phyloP scores from a whole-genome alignment of 2,329 filamentous ascomycete species.

The Phialemonium atrogriseum region DNA sequence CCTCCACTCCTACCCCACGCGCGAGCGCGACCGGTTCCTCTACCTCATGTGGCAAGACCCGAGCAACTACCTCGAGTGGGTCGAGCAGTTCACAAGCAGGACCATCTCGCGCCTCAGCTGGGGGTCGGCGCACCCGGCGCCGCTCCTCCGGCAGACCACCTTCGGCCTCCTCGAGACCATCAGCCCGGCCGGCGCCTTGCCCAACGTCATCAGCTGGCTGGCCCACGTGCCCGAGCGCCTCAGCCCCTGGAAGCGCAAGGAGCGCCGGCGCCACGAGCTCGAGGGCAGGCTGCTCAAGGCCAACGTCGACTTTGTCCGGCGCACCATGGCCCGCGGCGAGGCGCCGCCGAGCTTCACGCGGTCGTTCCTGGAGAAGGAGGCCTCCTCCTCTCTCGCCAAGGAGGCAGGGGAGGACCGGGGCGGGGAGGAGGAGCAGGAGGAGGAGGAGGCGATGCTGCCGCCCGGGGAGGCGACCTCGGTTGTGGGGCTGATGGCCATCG shows the following conservation, averaged over 20 bases:
- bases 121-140: conserved; percentile 32
- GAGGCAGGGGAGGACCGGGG: too few species aligned
- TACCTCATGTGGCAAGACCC: conserved; percentile 30
- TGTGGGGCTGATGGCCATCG: conserved; percentile 39
- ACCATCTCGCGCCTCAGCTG: conserved; percentile 37
- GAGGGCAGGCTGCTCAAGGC: conserved; percentile 29
- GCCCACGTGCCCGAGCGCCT: conserved; percentile 27
- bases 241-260: conserved; percentile 37
- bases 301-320: conserved; percentile 27
- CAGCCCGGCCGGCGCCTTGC: conserved; percentile 33
- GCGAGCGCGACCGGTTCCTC: conserved; percentile 37
- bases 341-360: conserved; percentile 32
- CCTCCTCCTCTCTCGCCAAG: too few species aligned
- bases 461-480: conserved; percentile 37
- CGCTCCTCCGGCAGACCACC: conserved; percentile 33
- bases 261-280: conserved; percentile 27
- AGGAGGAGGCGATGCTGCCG: conserved; percentile 19
- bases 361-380: conserved; percentile 28
- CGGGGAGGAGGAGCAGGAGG: conserved; percentile 16
- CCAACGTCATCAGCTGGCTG: conserved; percentile 30
- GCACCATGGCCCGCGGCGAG: conserved; percentile 19
- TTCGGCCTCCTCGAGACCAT: conserved; percentile 37
- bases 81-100: conserved; percentile 38
- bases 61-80: conserved; percentile 32
- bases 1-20: conserved; percentile 32